Evolutionary conservation across 352 stramenopile genomes (phyloP).

Genomic region (Peronospora belbahrii): DNA sequence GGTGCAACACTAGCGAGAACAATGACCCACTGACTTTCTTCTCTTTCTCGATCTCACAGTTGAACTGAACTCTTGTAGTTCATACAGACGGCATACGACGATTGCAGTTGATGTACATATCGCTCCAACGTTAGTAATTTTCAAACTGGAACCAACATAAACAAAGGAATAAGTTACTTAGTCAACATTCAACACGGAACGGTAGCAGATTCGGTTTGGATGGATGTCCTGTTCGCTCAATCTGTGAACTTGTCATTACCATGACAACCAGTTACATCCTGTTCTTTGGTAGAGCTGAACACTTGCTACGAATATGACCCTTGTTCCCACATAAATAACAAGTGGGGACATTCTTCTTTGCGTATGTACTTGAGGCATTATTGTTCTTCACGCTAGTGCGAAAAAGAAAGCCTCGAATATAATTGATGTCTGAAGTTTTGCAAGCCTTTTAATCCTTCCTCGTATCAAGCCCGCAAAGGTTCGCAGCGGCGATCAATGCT

Average conservation of each 20-base stretch:
- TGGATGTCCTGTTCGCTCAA: not conserved
- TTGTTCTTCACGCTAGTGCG: not conserved
- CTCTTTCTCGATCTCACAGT: too few relatives aligned
- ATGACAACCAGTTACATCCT: not conserved
- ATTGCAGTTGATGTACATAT: too few relatives aligned
- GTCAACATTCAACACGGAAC: too few relatives aligned
- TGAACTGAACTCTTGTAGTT: too few relatives aligned
- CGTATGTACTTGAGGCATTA: not conserved
- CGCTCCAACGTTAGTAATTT: too few relatives aligned
- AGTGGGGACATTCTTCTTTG: slow-evolving; percentile 8
- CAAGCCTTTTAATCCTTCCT: not conserved
- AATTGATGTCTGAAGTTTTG: not conserved
- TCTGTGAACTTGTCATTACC: not conserved
- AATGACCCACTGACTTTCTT: too few relatives aligned
- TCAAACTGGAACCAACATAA: too few relatives aligned
- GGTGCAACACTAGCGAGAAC: not conserved
- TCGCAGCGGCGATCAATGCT: slow-evolving; percentile 10
- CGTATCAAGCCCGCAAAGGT: not conserved
- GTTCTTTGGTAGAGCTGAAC: slow-evolving; percentile 10
- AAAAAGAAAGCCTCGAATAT: not conserved
- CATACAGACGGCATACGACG: too few relatives aligned
- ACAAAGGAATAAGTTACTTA: too few relatives aligned
- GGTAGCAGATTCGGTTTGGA: too few relatives aligned
- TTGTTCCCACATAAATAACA: slow-evolving; percentile 12
- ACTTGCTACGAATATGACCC: slow-evolving; percentile 11